Evolutionary conservation across 2,329 filamentous ascomycete species (phyloP).

Genomic region (Fusarium cicatricum): DNA sequence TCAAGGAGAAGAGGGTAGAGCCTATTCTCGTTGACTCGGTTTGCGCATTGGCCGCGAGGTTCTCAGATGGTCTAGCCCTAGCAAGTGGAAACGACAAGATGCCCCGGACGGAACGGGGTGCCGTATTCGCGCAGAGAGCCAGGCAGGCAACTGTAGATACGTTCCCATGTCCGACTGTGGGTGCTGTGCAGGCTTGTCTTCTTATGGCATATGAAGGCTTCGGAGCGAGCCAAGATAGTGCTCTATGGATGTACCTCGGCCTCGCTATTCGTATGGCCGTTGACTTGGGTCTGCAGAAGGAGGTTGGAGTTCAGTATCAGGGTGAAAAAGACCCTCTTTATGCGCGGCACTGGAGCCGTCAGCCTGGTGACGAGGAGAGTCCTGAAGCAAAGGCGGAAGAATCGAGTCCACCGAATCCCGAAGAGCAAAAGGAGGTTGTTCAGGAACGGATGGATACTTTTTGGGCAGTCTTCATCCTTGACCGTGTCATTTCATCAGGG

Average conservation of each 20-base stretch:
- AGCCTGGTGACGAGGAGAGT: constrained; percentile 45
- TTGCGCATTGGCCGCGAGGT: constrained; percentile 82
- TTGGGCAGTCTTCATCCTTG: constrained; percentile 89
- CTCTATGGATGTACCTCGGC: constrained; percentile 92
- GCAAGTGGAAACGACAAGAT: constrained; percentile 58
- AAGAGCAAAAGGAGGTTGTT: constrained; percentile 72
- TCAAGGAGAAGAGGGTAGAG: constrained; percentile 83
- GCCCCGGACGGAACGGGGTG: constrained; percentile 73
- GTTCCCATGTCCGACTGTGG: constrained; percentile 82
- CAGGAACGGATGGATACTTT: constrained; percentile 87
- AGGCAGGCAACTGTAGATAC: constrained; percentile 85
- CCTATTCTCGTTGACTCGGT: constrained; percentile 87
- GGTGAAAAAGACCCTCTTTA: constrained; percentile 62
- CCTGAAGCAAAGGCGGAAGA: constrained; percentile 54
- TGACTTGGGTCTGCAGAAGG: constrained; percentile 82
- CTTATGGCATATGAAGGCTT: constrained; percentile 90
- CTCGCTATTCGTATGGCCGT: constrained; percentile 85
- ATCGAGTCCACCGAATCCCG: constrained; percentile 52
- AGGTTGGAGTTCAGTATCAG: constrained; percentile 74
- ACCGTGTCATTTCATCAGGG: constrained; percentile 86
- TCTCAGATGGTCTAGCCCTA: constrained; percentile 68
- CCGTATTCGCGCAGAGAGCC: constrained; percentile 81
- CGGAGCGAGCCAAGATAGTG: constrained; percentile 86
- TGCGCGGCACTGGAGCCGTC: constrained; percentile 54
- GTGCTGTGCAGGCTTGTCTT: constrained; percentile 83